phyloP scores from a whole-genome alignment of 108 stramenopile genomes.

The Tribonema minus region DNA sequence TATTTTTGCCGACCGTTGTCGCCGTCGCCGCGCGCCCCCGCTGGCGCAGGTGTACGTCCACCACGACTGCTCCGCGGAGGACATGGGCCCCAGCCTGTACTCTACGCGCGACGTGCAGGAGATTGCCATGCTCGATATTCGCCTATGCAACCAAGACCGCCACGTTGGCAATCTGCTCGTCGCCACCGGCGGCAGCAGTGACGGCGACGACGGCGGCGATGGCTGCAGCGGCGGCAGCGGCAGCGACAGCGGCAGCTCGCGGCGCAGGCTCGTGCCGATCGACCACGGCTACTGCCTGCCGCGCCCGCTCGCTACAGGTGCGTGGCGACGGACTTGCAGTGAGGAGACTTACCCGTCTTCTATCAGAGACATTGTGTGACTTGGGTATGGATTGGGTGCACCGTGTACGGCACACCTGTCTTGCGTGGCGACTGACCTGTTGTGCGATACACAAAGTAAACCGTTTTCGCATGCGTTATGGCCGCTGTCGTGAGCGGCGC shows the following conservation, averaged over 20 bases:
- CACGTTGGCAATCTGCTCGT: conserved; percentile 44
- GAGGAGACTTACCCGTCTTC: too few relatives aligned
- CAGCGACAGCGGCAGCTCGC: too few relatives aligned
- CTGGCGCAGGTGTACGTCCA: conserved; percentile 21
- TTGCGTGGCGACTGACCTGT: too few relatives aligned
- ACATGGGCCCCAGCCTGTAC: conserved; percentile 33
- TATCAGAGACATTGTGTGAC: too few relatives aligned
- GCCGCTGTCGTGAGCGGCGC: too few relatives aligned
- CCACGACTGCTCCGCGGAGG: conserved; percentile 12
- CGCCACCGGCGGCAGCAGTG: not conserved
- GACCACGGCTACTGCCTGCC: conserved; percentile 33
- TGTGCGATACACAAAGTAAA: too few relatives aligned
- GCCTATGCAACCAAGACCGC: conserved; percentile 48
- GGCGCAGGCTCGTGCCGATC: conserved; percentile 12
- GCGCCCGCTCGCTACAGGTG: not conserved
- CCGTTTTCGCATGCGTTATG: too few relatives aligned
- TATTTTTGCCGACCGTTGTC: too few relatives aligned
- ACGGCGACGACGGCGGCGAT: not conserved
- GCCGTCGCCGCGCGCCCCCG: too few relatives aligned
- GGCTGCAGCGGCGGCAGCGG: not conserved
- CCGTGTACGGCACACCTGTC: too few relatives aligned
- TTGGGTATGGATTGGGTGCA: too few relatives aligned
- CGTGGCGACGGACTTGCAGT: too few relatives aligned
- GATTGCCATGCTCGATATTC: conserved; percentile 41
- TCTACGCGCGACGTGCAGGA: conserved; percentile 28